Evolutionary conservation across 352 stramenopile genomes (phyloP).

Genomic region (Pythium guiyangense): DNA sequence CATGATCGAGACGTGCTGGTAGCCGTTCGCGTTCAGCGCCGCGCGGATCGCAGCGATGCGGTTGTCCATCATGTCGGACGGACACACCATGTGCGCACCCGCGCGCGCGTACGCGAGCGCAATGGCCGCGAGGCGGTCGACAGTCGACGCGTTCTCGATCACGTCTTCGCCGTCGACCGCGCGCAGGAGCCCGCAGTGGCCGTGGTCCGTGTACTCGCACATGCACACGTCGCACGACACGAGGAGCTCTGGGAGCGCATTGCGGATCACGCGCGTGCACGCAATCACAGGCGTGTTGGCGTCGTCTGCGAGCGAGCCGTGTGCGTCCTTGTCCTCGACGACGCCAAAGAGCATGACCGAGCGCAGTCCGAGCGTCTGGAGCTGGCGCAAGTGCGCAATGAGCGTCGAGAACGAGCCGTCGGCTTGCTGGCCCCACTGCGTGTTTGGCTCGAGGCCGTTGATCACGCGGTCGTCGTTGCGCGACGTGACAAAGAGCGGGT

Average conservation of each 20-base stretch:
- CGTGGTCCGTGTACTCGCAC: slow-evolving; percentile 89
- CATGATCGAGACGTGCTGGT: slow-evolving; percentile 98
- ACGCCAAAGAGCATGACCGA: slow-evolving; percentile 90
- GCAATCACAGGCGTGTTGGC: slow-evolving; percentile 76
- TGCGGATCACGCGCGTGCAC: slow-evolving; percentile 58
- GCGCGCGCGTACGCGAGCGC: slow-evolving; percentile 94
- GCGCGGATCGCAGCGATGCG: slow-evolving; percentile 94
- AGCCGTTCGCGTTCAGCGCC: slow-evolving; percentile 93
- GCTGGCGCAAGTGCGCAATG: slow-evolving; percentile 58
- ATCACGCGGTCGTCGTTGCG: slow-evolving; percentile 69
- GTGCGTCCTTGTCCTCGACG: slow-evolving; percentile 77
- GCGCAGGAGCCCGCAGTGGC: slow-evolving; percentile 80
- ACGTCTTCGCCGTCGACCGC: slow-evolving; percentile 92
- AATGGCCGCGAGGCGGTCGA: slow-evolving; percentile 95
- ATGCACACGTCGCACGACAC: slow-evolving; percentile 88
- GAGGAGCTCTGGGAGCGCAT: slow-evolving; percentile 67
- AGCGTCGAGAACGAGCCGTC: slow-evolving; percentile 69
- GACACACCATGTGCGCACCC: slow-evolving; percentile 97
- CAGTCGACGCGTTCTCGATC: slow-evolving; percentile 96
- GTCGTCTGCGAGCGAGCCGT: slow-evolving; percentile 68
- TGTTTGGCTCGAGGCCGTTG: slow-evolving; percentile 76
- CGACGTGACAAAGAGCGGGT: slow-evolving; percentile 86
- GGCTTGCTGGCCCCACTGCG: slow-evolving; percentile 75
- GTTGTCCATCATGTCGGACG: slow-evolving; percentile 97
- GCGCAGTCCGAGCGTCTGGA: slow-evolving; percentile 68